Conservation (phyloP, 1,284 basidiomycete species). For the Puccinia coronata region DNA sequence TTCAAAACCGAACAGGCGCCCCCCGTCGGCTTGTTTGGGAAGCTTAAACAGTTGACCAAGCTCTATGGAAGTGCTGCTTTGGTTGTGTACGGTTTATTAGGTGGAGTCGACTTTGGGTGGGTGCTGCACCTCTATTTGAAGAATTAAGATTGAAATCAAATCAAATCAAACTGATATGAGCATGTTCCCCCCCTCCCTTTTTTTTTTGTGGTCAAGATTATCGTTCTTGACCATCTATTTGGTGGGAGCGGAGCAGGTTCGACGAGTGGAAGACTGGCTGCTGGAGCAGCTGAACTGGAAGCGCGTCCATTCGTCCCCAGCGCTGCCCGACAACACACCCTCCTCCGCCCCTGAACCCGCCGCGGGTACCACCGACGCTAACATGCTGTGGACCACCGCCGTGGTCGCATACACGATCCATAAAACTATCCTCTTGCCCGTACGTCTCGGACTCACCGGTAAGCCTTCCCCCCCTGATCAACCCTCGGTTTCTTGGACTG, state of each 20-base stretch:
- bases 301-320: slow-evolving; percentile 32
- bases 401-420: slow-evolving; percentile 92
- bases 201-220: slow-evolving; percentile 58
- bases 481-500: not conserved
- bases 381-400: slow-evolving; percentile 85
- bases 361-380: slow-evolving; percentile 53
- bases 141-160: not conserved
- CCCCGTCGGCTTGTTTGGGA: slow-evolving; percentile 39
- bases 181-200: not conserved
- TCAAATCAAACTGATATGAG: not conserved
- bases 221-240: slow-evolving; percentile 82
- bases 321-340: slow-evolving; percentile 14
- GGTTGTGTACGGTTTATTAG: slow-evolving; percentile 75
- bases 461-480: not conserved
- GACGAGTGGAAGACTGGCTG: slow-evolving; percentile 67
- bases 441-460: slow-evolving; percentile 78
- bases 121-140: not conserved
- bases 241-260: slow-evolving; percentile 85
- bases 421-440: slow-evolving; percentile 88
- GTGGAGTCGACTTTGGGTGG: slow-evolving; percentile 70
- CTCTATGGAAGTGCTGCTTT: slow-evolving; percentile 91
- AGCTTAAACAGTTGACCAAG: slow-evolving; percentile 81
- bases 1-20: not conserved
- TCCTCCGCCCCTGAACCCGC: slow-evolving; percentile 48
- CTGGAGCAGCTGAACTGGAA: slow-evolving; percentile 57